phyloP scores from a whole-genome alignment of 2,329 filamentous ascomycete species.

The Phoma sp. region DNA sequence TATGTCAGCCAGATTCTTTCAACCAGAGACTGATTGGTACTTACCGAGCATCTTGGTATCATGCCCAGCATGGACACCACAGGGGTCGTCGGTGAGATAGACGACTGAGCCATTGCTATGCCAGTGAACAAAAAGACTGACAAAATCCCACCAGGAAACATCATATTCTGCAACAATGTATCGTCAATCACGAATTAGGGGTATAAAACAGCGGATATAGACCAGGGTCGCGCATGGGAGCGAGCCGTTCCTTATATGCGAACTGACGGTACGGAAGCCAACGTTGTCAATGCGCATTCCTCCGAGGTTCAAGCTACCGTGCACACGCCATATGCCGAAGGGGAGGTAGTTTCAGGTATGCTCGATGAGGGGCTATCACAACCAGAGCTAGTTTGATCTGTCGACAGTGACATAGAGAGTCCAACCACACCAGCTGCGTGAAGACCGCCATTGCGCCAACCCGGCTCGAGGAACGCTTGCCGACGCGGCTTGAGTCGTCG shows the following conservation, averaged over 20 bases:
- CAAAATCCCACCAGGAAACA: not conserved
- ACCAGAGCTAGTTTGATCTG: too few species aligned
- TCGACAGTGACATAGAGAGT: not conserved
- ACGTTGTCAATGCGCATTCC: not conserved
- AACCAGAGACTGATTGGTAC: not conserved
- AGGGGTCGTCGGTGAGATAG: constrained; percentile 6
- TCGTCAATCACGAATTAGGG: not conserved
- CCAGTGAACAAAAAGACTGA: constrained; percentile 1
- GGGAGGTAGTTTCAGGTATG: not conserved
- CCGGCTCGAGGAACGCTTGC: not conserved
- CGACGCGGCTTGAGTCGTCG: not conserved
- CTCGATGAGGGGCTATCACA: too few species aligned
- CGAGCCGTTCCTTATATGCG: constrained; percentile 4
- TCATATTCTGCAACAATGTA: not conserved
- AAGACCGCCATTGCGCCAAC: not conserved
- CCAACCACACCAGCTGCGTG: not conserved
- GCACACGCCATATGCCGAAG: not conserved
- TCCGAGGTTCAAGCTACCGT: not conserved
- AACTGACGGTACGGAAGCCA: not conserved
- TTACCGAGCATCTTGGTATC: constrained; percentile 18
- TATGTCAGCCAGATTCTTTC: not conserved
- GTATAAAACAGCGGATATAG: not conserved
- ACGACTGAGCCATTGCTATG: constrained; percentile 1
- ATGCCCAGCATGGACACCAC: constrained; percentile 18
- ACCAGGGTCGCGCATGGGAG: not conserved